Conservation (phyloP, 306 rosid genomes). For the Trifolium fragiferum region DNA sequence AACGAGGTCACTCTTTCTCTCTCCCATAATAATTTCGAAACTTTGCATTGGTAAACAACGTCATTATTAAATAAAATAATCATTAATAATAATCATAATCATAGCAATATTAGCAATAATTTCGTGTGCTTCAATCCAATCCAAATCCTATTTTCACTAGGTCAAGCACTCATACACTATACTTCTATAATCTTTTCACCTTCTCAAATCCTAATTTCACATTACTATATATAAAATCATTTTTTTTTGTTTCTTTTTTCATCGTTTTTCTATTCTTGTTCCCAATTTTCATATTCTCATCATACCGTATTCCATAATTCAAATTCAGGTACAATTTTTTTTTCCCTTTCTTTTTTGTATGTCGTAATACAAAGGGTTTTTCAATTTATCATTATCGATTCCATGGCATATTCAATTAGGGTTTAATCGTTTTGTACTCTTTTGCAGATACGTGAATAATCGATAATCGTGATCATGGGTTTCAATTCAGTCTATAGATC, state of each 20-base stretch:
- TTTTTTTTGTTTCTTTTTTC: not conserved
- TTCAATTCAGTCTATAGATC: constrained; percentile 59
- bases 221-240: not conserved
- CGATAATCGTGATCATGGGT: constrained; percentile 56
- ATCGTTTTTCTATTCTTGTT: not conserved
- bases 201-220: not conserved
- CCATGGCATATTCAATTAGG: constrained; percentile 38
- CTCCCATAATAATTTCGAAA: not conserved
- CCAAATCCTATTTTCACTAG: constrained; percentile 29
- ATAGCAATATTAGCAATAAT: too few relatives aligned
- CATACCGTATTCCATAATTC: not conserved
- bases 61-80: too few relatives aligned
- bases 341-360: not conserved
- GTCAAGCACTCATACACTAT: constrained; percentile 41
- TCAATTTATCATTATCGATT: not conserved
- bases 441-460: constrained; percentile 45
- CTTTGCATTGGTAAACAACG: constrained; percentile 6
- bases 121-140: constrained; percentile 9
- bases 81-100: not conserved
- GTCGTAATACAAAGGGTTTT: constrained; percentile 15
- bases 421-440: constrained; percentile 13
- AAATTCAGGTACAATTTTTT: constrained; percentile 13
- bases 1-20: constrained; percentile 17
- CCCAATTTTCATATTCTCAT: not conserved
- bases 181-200: not conserved